Conservation (phyloP, 1,139 yeast species). For the Kluyveromyces sp. region DNA sequence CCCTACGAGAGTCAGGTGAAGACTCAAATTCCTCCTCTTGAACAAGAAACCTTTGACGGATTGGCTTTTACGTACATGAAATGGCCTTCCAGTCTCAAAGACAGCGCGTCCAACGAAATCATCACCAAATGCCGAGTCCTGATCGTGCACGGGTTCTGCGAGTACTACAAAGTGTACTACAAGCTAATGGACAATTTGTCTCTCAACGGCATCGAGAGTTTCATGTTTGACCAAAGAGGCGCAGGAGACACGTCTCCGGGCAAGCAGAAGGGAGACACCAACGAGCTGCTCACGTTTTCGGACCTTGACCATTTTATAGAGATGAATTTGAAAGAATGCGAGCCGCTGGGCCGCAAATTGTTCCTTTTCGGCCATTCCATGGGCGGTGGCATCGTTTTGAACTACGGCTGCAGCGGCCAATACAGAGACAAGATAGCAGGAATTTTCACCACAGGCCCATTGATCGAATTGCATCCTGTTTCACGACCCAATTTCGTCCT, state of each 20-base stretch:
- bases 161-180: conserved; percentile 48
- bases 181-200: conserved; percentile 55
- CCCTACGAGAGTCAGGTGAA: conserved; percentile 7
- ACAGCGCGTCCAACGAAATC: conserved; percentile 7
- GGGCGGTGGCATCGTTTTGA: conserved; percentile 85
- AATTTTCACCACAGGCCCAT: conserved; percentile 60
- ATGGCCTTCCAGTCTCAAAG: conserved; percentile 19
- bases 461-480: conserved; percentile 50
- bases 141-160: conserved; percentile 79
- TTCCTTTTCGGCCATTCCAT: conserved; percentile 82
- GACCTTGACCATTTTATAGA: conserved; percentile 59
- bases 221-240: conserved; percentile 83
- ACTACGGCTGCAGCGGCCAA: conserved; percentile 66
- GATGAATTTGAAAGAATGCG: conserved; percentile 30
- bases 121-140: conserved; percentile 39
- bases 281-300: conserved; percentile 54
- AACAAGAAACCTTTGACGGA: conserved; percentile 25
- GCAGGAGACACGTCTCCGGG: conserved; percentile 70
- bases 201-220: conserved; percentile 60
- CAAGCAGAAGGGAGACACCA: conserved; percentile 53
- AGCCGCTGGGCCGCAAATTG: conserved; percentile 35
- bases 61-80: conserved; percentile 26
- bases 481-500: conserved; percentile 51
- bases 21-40: conserved; percentile 21
- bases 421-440: conserved; percentile 48